phyloP scores from a whole-genome alignment of 495 filamentous ascomycete genomes.

The Neurospora sp. region DNA sequence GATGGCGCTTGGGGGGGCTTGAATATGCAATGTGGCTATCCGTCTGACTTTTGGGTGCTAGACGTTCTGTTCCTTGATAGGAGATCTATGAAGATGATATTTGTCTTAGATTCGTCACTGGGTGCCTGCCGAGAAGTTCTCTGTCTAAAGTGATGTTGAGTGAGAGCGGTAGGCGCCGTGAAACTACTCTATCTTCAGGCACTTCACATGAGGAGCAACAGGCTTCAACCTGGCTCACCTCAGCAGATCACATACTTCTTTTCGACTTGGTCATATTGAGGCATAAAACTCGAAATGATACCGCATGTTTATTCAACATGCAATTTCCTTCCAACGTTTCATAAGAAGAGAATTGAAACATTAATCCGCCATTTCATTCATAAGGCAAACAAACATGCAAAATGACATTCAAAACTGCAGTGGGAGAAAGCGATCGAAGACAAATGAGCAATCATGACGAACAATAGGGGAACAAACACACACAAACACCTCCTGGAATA shows the following conservation, averaged over 20 bases:
- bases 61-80: neutral
- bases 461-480: neutral
- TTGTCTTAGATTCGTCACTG: neutral
- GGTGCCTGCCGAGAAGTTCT: neutral
- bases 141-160: neutral
- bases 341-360: neutral
- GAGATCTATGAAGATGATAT: neutral
- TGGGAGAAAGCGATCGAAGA: neutral
- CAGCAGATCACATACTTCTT: neutral
- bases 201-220: neutral
- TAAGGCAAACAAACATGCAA: neutral
- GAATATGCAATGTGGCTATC: neutral
- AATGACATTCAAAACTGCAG: neutral
- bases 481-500: neutral
- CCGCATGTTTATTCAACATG: neutral
- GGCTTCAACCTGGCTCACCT: neutral
- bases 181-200: neutral
- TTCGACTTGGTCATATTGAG: neutral
- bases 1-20: neutral
- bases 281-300: neutral
- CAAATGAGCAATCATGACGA: neutral
- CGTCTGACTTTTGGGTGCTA: neutral
- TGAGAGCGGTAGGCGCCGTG: neutral
- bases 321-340: neutral
- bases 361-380: neutral